Percentiles rank a stretch among this genome's conserved stretches.
phyloP scores from a whole-genome alignment of 2,329 filamentous ascomycete species.

The Penicillium crustosum region DNA sequence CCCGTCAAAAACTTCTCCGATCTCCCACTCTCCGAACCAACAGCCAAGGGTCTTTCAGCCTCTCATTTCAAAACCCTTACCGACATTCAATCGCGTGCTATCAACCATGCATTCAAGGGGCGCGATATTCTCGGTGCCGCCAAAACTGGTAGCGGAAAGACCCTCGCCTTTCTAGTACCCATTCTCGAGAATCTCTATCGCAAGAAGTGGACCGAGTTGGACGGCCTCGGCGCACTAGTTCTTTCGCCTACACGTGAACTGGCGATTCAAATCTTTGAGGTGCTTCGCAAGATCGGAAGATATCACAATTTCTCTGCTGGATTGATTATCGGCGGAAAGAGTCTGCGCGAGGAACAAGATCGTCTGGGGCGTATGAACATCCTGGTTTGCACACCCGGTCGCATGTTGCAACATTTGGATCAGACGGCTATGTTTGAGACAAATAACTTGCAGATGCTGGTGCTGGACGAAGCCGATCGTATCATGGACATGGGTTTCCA shows the following conservation, averaged over 20 bases:
- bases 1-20: constrained; percentile 72
- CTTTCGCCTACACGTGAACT: constrained; percentile 93
- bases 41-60: constrained; percentile 73
- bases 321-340: constrained; percentile 90
- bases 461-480: constrained; percentile 92
- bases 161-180: constrained; percentile 85
- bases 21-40: constrained; percentile 81
- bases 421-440: constrained; percentile 89
- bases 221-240: constrained; percentile 89
- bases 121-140: constrained; percentile 88
- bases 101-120: constrained; percentile 82
- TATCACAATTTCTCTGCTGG: constrained; percentile 91
- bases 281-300: constrained; percentile 83
- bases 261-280: constrained; percentile 95
- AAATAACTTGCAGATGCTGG: constrained; percentile 86
- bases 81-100: constrained; percentile 86
- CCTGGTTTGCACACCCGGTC: constrained; percentile 87
- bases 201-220: constrained; percentile 82
- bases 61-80: constrained; percentile 89
- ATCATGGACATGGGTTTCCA: constrained; percentile 99
- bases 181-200: constrained; percentile 91
- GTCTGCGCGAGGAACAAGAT: constrained; percentile 80
- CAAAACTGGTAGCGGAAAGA: constrained; percentile 95
- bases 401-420: constrained; percentile 93
- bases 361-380: constrained; percentile 92